Evolutionary conservation across 2,329 filamentous ascomycete species (phyloP), one percentile per base, ranked within the genome.

Genomic region (Aureobasidium sp.): DNA sequence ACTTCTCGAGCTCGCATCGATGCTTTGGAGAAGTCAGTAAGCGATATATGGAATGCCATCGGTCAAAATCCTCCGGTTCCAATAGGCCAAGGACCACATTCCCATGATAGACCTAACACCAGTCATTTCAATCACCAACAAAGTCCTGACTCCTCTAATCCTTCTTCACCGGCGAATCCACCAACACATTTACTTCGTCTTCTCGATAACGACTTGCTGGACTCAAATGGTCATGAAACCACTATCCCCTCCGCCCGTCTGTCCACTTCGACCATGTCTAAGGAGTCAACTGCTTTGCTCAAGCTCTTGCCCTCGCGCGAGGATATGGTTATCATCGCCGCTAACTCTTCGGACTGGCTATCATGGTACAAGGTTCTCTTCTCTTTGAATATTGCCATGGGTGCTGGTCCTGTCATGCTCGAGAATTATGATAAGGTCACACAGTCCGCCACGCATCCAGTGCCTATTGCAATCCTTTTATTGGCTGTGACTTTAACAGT

Each of bases 171-270:
- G n/a, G 50, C 67, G 8, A 64, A 66, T 6, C 65, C 65, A 41
- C 71, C 71, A 32, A 63, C 67, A 9, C 70, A 73, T 61, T 59
- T 73, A 2, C 66, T 65, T 42, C 67, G 68, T 32, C 65, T 72
- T 10, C 72, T 73, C 61, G 67, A 72, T 41, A 71, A 72, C 54
- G 66, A 68, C 34, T 63, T 69, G 52, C 67, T 72, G n/a, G 48
- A 64, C 66, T 55, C 64, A 45, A 52, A 68, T 63, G 62, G 39
- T 6, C 39, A 34, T 44, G 52, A 55, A 9, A 29, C n/a, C 16
- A 37, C 34, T 5, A 55, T 39, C 5, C 52, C 52, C 1, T 44
- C 52, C n/a, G 10, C 15, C 4, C 39, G 37, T 7, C 15, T 55
- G 29, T 9, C 52, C 3, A 32, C 27, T 8, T 44, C 52, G 4